Evolutionary conservation across 176 grass and related monocot genomes (phyloP), one percentile per base, ranked within the genome.

Genomic region (Tillandsia fasciculata): DNA sequence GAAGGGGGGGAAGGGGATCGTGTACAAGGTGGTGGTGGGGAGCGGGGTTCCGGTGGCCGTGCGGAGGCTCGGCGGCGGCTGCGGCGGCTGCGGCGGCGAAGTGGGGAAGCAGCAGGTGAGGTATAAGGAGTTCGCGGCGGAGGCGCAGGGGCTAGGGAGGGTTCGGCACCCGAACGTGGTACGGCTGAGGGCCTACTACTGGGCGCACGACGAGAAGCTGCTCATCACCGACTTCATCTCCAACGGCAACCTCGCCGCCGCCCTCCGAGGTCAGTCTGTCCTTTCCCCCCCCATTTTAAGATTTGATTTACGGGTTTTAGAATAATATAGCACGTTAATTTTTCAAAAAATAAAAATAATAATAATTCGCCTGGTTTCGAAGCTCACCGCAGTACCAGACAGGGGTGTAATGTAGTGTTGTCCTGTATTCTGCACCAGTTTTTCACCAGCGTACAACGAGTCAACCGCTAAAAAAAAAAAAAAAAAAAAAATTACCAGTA

Each of bases 141-240:
- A 99, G 87, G 90, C 84, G 29, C 51, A 82, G 47, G 84, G 82
- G 8, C 75, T 99, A 50, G 94, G 87, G 29, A 72, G 84, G 3
- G 79, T 71, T 23, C 57, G 89, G 1, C 94, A 99, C 72, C 80
- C 89, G 52, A 99, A 99, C 78, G 70, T 99, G 61, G 94, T 99
- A 57, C 78, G 87, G 17, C 75, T 93, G 69, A 78, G 94, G 48
- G 94, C 94, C 2, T 99, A 79, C 82, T 99, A 99, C 86, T 99
- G 90, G 89, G 88, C 94, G 22, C 53, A 69, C 0, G 94, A 99
- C 70, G 94, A 99, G 84, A 92, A 93, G 75, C 82, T 99, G 49
- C 79, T 99, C 87, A 91, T 99, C 79, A 87, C 94, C 29, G 94
- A 99, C 85, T 99, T 99, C 84, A 79, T 99, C 79, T 71, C 77